Evolutionary conservation across 305 asterid genomes (phyloP).

Genomic region (Fraxinus nigra): DNA sequence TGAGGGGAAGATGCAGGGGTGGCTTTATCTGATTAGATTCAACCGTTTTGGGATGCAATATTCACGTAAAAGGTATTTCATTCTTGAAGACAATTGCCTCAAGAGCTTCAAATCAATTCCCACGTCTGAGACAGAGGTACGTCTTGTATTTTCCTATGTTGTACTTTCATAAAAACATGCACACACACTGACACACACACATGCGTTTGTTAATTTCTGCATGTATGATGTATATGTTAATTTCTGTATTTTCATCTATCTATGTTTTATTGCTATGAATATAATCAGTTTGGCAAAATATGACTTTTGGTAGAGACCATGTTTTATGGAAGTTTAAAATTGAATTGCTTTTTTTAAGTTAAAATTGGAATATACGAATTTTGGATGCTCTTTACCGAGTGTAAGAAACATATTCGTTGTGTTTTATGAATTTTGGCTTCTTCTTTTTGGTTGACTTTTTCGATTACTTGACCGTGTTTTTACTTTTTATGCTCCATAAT

Average conservation of each 20-base stretch:
- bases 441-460: background rate
- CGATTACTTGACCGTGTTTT: background rate
- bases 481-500: background rate
- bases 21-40: conserved; percentile 74
- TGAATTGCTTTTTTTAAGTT: conserved; percentile 7
- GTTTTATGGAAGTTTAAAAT: background rate
- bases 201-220: background rate
- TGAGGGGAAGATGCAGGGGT: conserved; percentile 82
- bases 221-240: background rate
- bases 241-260: background rate
- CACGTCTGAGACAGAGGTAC: conserved; percentile 53
- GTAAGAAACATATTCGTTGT: too few species aligned
- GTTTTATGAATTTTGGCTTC: background rate
- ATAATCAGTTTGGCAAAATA: background rate
- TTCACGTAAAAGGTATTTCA: conserved; percentile 78
- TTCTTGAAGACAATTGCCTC: conserved; percentile 74
- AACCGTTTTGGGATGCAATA: conserved; percentile 76
- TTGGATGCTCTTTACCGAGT: background rate
- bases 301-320: background rate
- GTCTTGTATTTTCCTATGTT: background rate
- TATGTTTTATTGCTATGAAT: background rate
- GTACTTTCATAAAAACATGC: background rate
- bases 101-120: conserved; percentile 78
- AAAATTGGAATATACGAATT: conserved; percentile 12
- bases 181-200: too few species aligned